Conservation (phyloP, 768 basidiomycete species). For the Mycena metata region DNA sequence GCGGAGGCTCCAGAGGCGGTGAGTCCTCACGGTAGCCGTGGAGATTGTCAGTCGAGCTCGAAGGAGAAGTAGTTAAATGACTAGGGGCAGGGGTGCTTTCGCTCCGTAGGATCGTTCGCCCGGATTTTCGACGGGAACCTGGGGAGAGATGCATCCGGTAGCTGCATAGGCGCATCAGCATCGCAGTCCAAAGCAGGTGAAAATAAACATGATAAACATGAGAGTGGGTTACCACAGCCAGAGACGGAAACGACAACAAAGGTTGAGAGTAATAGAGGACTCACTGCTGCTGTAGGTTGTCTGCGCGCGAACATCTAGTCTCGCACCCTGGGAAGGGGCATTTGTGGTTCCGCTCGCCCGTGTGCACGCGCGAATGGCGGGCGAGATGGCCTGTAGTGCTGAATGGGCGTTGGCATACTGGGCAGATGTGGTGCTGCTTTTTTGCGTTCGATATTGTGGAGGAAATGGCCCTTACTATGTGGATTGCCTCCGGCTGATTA, state of each 20-base stretch:
- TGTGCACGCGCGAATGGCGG: slow-evolving; percentile 90
- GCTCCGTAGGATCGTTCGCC: slow-evolving; percentile 19
- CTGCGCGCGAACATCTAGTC: slow-evolving; percentile 90
- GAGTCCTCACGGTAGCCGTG: slow-evolving; percentile 3
- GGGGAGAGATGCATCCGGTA: slow-evolving; percentile 35
- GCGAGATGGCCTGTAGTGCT: slow-evolving; percentile 93
- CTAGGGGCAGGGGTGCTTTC: slow-evolving; percentile 18
- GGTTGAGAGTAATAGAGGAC: not conserved
- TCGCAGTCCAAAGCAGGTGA: not conserved
- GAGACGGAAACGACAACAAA: not conserved
- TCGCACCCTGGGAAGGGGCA: slow-evolving; percentile 97
- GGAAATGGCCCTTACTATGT: not conserved
- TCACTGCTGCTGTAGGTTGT: slow-evolving; percentile 81
- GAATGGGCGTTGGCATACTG: slow-evolving; percentile 81
- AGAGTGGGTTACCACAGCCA: not conserved
- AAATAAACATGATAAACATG: too few species aligned
- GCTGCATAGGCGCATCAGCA: slow-evolving; percentile 3
- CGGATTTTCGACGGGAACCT: slow-evolving; percentile 27
- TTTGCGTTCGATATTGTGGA: not conserved
- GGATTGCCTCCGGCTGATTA: too few species aligned
- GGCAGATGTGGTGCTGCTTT: slow-evolving; percentile 59
- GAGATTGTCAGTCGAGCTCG: not conserved
- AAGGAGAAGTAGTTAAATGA: not conserved
- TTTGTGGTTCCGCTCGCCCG: slow-evolving; percentile 92
- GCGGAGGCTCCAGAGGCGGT: slow-evolving; percentile 20